Evolutionary conservation across 2,329 filamentous ascomycete species (phyloP), one percentile per base, ranked within the genome.

Genomic region (Cordyceps pruinosa): DNA sequence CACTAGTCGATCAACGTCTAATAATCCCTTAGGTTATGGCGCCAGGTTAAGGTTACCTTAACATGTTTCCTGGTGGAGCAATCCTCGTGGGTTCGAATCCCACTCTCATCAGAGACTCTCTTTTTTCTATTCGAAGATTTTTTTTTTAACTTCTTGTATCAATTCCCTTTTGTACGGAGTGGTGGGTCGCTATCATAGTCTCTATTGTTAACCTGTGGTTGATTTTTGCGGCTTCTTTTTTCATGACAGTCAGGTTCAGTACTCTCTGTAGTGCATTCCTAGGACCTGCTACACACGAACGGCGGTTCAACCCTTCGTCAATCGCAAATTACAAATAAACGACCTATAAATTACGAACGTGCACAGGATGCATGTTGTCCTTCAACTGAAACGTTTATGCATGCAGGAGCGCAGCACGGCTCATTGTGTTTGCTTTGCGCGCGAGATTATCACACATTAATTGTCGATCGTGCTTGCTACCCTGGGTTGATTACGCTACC

Each of bases 71-170:
- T 56, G 52, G 52, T 56, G 52, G 52, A 56, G 52, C 52, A 56
- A 56, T 56, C 52, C 52, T 56, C 52, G 35, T 56, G 52, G 52
- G 52, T 56, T 56, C 52, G 44, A 56, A 56, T 56, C 52, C 52
- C 52, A 56, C 35, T 56, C 41, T 56, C 52, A 56, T 56, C 52
- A 56, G 25, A 41, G 4, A 41, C 8, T 1, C 15, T 46, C 4
- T 25, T 48, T 48, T 48, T 56, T 47, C n/a, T n/a, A n/a, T n/a
- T n/a, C n/a, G n/a, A n/a, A n/a, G n/a, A n/a, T n/a, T n/a, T n/a
- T n/a, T n/a, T n/a, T n/a, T n/a, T n/a, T n/a, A n/a, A n/a, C n/a
- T n/a, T n/a, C n/a, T n/a, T n/a, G n/a, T n/a, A n/a, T n/a, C n/a
- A n/a, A n/a, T n/a, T n/a, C n/a, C n/a, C n/a, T n/a, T n/a, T n/a